phyloP scores from a whole-genome alignment of 768 basidiomycete genomes.

The Amanita inopinata region DNA sequence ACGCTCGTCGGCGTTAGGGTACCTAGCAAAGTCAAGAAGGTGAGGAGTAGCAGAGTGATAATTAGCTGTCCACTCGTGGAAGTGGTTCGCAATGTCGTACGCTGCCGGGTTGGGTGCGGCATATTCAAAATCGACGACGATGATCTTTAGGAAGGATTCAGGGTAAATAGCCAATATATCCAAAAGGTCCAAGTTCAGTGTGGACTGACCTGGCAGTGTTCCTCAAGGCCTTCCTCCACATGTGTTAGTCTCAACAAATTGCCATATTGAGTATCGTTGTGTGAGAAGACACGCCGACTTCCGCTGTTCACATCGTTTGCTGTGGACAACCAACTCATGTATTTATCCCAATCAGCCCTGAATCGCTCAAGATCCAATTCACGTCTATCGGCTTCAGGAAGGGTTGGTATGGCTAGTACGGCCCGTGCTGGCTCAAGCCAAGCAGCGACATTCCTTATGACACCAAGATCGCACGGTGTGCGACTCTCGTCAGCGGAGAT shows the following conservation, averaged over 20 bases:
- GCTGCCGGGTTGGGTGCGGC: conserved; percentile 87
- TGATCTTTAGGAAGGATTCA: conserved; percentile 41
- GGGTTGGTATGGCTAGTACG: conserved; percentile 55
- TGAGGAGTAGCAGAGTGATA: conserved; percentile 71
- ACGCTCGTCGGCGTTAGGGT: conserved; percentile 67
- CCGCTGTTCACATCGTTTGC: conserved; percentile 49
- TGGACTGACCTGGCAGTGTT: conserved; percentile 63
- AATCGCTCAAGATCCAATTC: conserved; percentile 61
- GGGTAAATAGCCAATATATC: not conserved
- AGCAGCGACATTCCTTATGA: conserved; percentile 53
- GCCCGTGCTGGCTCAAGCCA: conserved; percentile 68
- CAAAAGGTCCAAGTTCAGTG: not conserved
- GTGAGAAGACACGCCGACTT: conserved; percentile 68
- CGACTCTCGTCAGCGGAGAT: conserved; percentile 30
- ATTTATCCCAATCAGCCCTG: conserved; percentile 53
- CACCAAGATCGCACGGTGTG: conserved; percentile 47
- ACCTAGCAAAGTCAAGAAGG: conserved; percentile 48
- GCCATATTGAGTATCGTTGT: conserved; percentile 96
- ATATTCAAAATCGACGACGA: conserved; percentile 98
- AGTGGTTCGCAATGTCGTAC: conserved; percentile 95
- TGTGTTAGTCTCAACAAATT: conserved; percentile 73
- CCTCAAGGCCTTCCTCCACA: conserved; percentile 44
- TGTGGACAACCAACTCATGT: conserved; percentile 58
- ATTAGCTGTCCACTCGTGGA: conserved; percentile 94
- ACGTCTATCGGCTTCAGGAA: conserved; percentile 34